A percentile compares a stretch with the other conserved stretches of the same genome.
These are phyloP conservation scores for Scytalidium lignicola DNA, from an alignment of 2,329 filamentous ascomycete genomes.

Conservation along the genomic window DNA sequence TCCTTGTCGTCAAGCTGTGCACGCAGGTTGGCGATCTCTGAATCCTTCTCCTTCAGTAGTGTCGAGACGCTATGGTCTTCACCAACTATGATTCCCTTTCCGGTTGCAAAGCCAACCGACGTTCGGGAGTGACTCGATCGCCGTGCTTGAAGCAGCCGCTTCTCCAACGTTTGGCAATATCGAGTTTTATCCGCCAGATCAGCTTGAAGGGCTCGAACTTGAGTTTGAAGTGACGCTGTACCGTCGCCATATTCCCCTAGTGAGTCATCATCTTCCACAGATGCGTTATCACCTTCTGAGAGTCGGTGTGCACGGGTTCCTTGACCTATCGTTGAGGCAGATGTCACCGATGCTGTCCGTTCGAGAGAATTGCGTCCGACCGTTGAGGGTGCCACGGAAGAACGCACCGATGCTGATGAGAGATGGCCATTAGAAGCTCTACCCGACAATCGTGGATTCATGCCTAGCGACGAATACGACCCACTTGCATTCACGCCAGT, in stretches of 20 bases:
- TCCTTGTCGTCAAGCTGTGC: constrained; percentile 91
- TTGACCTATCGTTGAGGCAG: constrained; percentile 32
- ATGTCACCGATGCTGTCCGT: constrained; percentile 63
- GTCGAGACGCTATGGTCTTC: constrained; percentile 73
- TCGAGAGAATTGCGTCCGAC: constrained; percentile 42
- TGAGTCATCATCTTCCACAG: constrained; percentile 58
- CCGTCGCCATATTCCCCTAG: constrained; percentile 83
- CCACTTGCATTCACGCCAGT: constrained; percentile 83
- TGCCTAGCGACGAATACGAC: constrained; percentile 62
- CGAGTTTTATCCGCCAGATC: constrained; percentile 95
- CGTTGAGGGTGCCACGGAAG: constrained; percentile 63
- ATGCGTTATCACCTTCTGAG: constrained; percentile 19
- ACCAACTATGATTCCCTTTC: constrained; percentile 62
- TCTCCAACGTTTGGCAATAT: constrained; percentile 91
- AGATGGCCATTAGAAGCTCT: constrained; percentile 35
- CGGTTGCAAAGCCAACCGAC: constrained; percentile 64
- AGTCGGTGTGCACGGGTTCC: constrained; percentile 15
- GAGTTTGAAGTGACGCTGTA: constrained; percentile 72
- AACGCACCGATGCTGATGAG: constrained; percentile 53
- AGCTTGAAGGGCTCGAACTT: constrained; percentile 88
- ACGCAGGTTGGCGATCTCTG: constrained; percentile 86
- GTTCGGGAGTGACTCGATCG: constrained; percentile 85
- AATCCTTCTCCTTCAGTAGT: constrained; percentile 80
- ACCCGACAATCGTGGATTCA: constrained; percentile 55
- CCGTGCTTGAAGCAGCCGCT: constrained; percentile 82